Base-by-base conservation (phyloP, 129 eudicot species). In the Oenanthe sinensis region DNA sequence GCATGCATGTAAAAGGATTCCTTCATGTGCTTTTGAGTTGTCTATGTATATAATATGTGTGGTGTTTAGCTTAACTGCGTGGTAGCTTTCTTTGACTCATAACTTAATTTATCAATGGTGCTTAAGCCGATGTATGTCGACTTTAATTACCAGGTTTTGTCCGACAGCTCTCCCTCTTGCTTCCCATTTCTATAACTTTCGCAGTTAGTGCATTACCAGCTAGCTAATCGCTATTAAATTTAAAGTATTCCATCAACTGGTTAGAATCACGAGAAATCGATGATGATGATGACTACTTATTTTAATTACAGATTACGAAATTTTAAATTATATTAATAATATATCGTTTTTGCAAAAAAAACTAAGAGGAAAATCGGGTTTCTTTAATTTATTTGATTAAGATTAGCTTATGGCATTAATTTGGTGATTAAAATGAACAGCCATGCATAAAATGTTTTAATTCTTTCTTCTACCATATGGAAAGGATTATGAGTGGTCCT, bases 131-230 rank as follows among this genome's bases (percentile, higher is more conserved):
- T 85, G 78, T 65, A 58, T 83, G 89, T 82, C 26, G 17, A 7
- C 20, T 26, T 30, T n/a, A n/a, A n/a, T n/a, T 69, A 69, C 47
- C 84, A 80, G 67, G 78, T 83, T 77, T 77, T 77, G 83, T 75
- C 89, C 89, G 89, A 80, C 89, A 86, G 42, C 82, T 44, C 77
- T 15, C 26, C 75, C 71, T 54, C 85, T 39, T 86, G 89, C 68
- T 83, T 83, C 89, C 86, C 85, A 78, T 83, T 69, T 74, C 70
- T 80, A 76, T 80, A 80, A 83, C 86, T 83, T 82, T 49, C 40
- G 54, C 20, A 46, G 14, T 55, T 62, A 58, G 42, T 54, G 58
- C 79, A 81, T 72, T 43, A 79, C 37, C 85, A 85, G 82, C 88
- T 79, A 85, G 80, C 85, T 79, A 76, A 85, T 85, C 60, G 47